Conservation (phyloP, 1,284 basidiomycete genomes). For the Amylostereum areolatum region DNA sequence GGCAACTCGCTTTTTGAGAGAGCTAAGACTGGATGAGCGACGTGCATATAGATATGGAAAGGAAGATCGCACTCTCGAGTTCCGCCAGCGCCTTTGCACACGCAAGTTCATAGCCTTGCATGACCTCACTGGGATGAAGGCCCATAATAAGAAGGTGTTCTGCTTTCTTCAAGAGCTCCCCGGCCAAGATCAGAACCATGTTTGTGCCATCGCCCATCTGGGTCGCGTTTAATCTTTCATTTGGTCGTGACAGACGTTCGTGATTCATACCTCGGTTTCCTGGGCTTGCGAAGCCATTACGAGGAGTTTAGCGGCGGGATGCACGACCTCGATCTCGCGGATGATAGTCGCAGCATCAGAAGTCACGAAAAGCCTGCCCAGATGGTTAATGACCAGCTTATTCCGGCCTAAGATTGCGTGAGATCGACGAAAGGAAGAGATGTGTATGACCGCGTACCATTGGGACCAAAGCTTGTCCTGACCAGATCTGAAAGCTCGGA, state of each 20-base stretch:
- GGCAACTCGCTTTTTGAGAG: conserved; percentile 65
- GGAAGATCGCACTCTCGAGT: conserved; percentile 72
- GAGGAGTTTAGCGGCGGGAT: conserved; percentile 94
- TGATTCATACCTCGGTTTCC: conserved; percentile 74
- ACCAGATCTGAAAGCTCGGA: conserved; percentile 93
- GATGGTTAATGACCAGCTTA: conserved; percentile 95
- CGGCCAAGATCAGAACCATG: conserved; percentile 91
- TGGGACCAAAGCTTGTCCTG: conserved; percentile 93
- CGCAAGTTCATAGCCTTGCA: conserved; percentile 96
- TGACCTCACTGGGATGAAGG: conserved; percentile 91
- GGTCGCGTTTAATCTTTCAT: conserved; percentile 5
- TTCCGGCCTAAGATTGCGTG: conserved; percentile 63
- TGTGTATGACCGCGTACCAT: conserved; percentile 55
- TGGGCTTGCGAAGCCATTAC: conserved; percentile 98
- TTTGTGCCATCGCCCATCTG: conserved; percentile 98
- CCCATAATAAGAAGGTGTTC: conserved; percentile 95
- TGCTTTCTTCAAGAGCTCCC: conserved; percentile 92
- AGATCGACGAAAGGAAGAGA: neutral
- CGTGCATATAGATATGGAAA: neutral
- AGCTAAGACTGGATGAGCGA: conserved; percentile 31
- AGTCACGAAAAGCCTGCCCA: conserved; percentile 94
- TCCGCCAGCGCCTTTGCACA: conserved; percentile 81
- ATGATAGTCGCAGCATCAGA: conserved; percentile 99
- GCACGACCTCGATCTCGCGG: conserved; percentile 95
- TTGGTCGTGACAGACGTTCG: neutral